A percentile compares a stretch with the other conserved stretches of the same genome.
These are phyloP conservation scores for Saturnispora mendoncae DNA, from an alignment of 805 yeast species.

Conservation along the genomic window DNA sequence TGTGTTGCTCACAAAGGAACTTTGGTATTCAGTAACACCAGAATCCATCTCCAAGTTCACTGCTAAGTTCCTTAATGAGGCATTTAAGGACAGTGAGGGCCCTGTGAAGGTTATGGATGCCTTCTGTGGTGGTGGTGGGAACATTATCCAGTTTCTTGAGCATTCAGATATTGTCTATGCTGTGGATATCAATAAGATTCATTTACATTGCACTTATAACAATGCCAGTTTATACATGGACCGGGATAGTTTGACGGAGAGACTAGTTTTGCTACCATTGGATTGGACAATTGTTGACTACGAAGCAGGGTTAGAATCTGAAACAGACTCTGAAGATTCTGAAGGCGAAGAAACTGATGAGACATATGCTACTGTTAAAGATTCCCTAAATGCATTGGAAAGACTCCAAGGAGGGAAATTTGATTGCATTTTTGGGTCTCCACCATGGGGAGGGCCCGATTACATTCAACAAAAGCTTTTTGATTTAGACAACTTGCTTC, in stretches of 20 bases:
- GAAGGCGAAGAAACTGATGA: neutral
- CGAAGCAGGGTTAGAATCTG: neutral
- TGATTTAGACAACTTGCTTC: slow-evolving; percentile 37
- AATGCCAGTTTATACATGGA: slow-evolving; percentile 7
- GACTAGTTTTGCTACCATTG: slow-evolving; percentile 7
- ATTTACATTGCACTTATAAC: slow-evolving; percentile 13
- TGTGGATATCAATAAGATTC: slow-evolving; percentile 11
- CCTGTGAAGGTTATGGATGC: slow-evolving; percentile 40
- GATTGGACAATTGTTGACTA: slow-evolving; percentile 10
- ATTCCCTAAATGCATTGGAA: neutral
- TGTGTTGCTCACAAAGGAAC: slow-evolving; percentile 55
- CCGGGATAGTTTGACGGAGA: slow-evolving; percentile 1
- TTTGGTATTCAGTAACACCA: slow-evolving; percentile 88
- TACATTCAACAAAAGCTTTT: slow-evolving; percentile 37
- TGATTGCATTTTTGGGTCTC: slow-evolving; percentile 59
- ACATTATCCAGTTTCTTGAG: slow-evolving; percentile 55
- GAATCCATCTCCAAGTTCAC: slow-evolving; percentile 58
- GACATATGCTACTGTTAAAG: slow-evolving; percentile 5
- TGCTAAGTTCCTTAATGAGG: slow-evolving; percentile 47
- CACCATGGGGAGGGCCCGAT: slow-evolving; percentile 82
- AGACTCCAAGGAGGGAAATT: slow-evolving; percentile 21
- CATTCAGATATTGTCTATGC: slow-evolving; percentile 9
- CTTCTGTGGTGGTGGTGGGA: slow-evolving; percentile 88
- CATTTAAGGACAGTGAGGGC: slow-evolving; percentile 51
- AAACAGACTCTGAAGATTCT: neutral